These are phyloP conservation scores for Barnettozyma salicaria DNA, from an alignment of 805 yeast genomes.

Conservation along the genomic window DNA sequence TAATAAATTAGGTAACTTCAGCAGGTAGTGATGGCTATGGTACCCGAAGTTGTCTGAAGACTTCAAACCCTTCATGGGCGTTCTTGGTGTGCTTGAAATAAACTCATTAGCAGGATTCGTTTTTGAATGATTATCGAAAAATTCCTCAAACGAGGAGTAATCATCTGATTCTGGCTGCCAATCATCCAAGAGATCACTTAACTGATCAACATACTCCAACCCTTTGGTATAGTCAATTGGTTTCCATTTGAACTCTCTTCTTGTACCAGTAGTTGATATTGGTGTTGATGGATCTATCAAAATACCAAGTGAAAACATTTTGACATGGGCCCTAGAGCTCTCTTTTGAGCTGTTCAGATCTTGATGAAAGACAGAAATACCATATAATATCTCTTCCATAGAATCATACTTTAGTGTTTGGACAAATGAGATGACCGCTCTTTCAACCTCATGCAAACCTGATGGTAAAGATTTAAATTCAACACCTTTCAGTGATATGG, in stretches of 20 bases:
- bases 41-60: constrained; percentile 5
- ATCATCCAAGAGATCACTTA: constrained; percentile 26
- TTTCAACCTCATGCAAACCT: constrained; percentile 49
- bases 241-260: constrained; percentile 29
- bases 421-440: constrained; percentile 52
- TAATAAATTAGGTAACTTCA: constrained; percentile 41
- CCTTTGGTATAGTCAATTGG: constrained; percentile 37
- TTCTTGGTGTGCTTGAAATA: constrained; percentile 17
- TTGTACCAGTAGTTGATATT: constrained; percentile 14
- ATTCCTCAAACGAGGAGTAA: constrained; percentile 19
- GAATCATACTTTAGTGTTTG: constrained; percentile 24
- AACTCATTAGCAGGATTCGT: constrained; percentile 12
- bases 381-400: constrained; percentile 31
- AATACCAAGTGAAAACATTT: constrained; percentile 61
- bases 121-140: constrained; percentile 20
- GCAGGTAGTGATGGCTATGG: constrained; percentile 37
- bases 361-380: constrained; percentile 47
- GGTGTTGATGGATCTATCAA: constrained; percentile 39
- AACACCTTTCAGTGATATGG: constrained; percentile 34
- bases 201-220: constrained; percentile 36
- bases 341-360: constrained; percentile 35
- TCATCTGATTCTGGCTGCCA: constrained; percentile 21
- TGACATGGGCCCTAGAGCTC: constrained; percentile 39
- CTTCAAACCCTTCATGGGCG: constrained; percentile 6
- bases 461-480: constrained; percentile 67